Percentiles rank a stretch among this genome's conserved stretches.
Conservation (phyloP, 1,139 yeast species). For the Suhomyces guaymorum region DNA sequence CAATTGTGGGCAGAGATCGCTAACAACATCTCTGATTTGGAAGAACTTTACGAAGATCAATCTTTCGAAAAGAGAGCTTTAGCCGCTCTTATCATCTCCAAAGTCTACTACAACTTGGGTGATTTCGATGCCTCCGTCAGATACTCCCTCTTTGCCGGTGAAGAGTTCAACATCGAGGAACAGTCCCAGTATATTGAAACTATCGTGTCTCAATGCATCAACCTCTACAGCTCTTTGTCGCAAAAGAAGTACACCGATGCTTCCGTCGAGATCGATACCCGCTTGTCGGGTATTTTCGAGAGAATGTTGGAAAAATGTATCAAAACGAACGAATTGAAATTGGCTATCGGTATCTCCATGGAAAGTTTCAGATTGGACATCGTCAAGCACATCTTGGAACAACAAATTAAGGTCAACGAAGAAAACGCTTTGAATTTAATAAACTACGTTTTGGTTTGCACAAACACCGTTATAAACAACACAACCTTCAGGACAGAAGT, state of each 20-base stretch:
- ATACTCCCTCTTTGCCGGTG: conserved; percentile 84
- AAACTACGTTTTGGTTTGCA: conserved; percentile 75
- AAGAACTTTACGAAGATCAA: conserved; percentile 86
- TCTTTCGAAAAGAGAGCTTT: conserved; percentile 71
- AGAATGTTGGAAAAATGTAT: conserved; percentile 84
- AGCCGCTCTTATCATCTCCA: conserved; percentile 92
- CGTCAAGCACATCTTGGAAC: conserved; percentile 60
- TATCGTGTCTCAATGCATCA: conserved; percentile 89
- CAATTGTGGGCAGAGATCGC: conserved; percentile 98
- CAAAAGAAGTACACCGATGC: conserved; percentile 52
- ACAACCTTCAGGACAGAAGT: conserved; percentile 66
- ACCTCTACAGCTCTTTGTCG: conserved; percentile 69
- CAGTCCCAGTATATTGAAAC: conserved; percentile 90
- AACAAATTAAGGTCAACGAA: conserved; percentile 38
- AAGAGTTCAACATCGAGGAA: conserved; percentile 71
- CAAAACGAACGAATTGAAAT: conserved; percentile 64
- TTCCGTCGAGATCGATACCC: conserved; percentile 52
- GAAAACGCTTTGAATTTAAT: conserved; percentile 58
- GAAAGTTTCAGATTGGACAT: conserved; percentile 88
- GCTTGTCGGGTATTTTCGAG: conserved; percentile 72
- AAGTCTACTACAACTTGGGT: conserved; percentile 92
- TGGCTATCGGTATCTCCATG: conserved; percentile 88
- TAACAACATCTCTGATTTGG: conserved; percentile 81
- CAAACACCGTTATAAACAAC: conserved; percentile 60
- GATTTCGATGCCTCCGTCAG: conserved; percentile 90